Evolutionary conservation across 2,329 filamentous ascomycete species (phyloP).

Genomic region (Fusarium duplospermum): DNA sequence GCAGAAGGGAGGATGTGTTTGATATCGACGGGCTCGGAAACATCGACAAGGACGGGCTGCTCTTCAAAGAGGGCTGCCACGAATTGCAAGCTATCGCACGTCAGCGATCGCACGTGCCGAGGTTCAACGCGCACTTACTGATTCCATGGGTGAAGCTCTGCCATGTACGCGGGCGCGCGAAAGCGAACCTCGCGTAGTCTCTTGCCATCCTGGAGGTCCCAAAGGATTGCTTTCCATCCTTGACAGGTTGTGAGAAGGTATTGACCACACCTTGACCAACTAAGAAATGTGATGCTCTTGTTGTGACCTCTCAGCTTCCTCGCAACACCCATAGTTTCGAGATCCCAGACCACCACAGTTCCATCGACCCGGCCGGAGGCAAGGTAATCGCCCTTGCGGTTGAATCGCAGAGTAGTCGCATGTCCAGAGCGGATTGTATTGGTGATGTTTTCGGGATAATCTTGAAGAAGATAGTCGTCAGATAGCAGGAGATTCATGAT

Average conservation of each 20-base stretch:
- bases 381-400: conserved; percentile 92
- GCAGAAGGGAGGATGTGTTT: conserved; percentile 85
- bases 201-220: conserved; percentile 82
- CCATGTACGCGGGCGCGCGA: conserved; percentile 93
- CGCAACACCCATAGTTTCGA: conserved; percentile 96
- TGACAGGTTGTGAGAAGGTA: conserved; percentile 94
- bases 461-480: conserved; percentile 74
- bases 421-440: conserved; percentile 83
- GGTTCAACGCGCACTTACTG: conserved; percentile 64
- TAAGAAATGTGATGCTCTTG: conserved; percentile 91
- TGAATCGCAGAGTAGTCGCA: conserved; percentile 82
- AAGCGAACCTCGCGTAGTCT: conserved; percentile 88
- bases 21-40: conserved; percentile 74
- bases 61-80: conserved; percentile 95
- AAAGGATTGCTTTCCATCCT: conserved; percentile 96
- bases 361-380: conserved; percentile 95
- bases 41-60: conserved; percentile 87
- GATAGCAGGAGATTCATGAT: conserved; percentile 70
- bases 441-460: conserved; percentile 91
- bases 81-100: conserved; percentile 72
- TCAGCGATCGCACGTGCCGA: conserved; percentile 30
- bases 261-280: conserved; percentile 92
- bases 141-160: conserved; percentile 91
- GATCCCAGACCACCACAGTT: conserved; percentile 94
- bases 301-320: conserved; percentile 94